Percentiles rank a stretch among this genome's conserved stretches.
phyloP scores from a whole-genome alignment of 2,329 filamentous ascomycete genomes.

The Alternaria hordeiaustralica region DNA sequence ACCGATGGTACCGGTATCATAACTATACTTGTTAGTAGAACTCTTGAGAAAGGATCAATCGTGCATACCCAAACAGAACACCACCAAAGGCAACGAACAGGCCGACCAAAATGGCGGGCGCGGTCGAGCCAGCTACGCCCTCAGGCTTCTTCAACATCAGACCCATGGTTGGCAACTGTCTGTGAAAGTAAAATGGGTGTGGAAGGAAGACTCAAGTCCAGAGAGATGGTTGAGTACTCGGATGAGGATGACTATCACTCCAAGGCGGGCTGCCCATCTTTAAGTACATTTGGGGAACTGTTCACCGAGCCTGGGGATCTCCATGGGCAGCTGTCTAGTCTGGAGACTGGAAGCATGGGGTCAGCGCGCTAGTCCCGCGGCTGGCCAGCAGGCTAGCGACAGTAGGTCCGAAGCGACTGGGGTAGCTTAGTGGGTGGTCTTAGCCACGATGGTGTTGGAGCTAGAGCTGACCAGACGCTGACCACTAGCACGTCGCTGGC shows the following conservation, averaged over 20 bases:
- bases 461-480: constrained; percentile 27
- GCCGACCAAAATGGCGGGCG: constrained; percentile 48
- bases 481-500: constrained; percentile 13
- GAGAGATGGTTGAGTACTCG: constrained; percentile 8
- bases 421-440: constrained; percentile 6
- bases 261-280: constrained; percentile 16
- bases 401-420: constrained; percentile 24
- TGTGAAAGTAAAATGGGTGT: constrained; percentile 5
- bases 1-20: constrained; percentile 49
- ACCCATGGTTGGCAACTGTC: constrained; percentile 39
- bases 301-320: constrained; percentile 22
- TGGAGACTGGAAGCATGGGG: constrained; percentile 33
- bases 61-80: constrained; percentile 49
- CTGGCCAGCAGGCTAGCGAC: constrained; percentile 17
- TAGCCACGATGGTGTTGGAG: constrained; percentile 14
- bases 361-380: constrained; percentile 20
- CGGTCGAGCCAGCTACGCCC: constrained; percentile 68
- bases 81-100: constrained; percentile 57
- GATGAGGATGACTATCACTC: constrained; percentile 11
- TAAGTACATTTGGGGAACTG: constrained; percentile 30
- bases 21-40: constrained; percentile 30
- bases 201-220: constrained; percentile 5
- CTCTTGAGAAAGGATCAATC: not conserved
- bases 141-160: constrained; percentile 68
- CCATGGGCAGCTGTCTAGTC: constrained; percentile 29